phyloP scores from a whole-genome alignment of 148 eudicot species.

The Nyssa sinensis region DNA sequence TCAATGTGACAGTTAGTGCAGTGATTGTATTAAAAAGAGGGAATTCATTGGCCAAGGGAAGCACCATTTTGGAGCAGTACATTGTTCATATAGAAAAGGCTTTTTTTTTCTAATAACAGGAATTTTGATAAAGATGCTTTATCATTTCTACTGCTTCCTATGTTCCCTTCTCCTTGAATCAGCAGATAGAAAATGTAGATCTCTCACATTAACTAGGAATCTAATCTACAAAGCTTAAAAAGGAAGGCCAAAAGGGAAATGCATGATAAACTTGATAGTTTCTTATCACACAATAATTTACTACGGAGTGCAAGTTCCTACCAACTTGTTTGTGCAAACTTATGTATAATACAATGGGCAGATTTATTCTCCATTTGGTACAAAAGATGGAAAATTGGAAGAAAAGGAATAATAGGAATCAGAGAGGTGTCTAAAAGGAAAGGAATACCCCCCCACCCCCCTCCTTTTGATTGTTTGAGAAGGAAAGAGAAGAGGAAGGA shows the following conservation, averaged over 20 bases:
- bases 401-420: too few relatives aligned
- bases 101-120: background rate
- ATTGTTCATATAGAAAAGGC: background rate
- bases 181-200: background rate
- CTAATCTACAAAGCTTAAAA: background rate
- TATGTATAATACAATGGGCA: background rate
- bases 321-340: background rate
- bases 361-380: too few relatives aligned
- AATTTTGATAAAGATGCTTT: background rate
- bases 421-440: background rate
- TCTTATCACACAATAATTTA: background rate
- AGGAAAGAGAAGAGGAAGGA: too few relatives aligned
- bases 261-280: background rate
- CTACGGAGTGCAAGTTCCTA: background rate
- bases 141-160: background rate
- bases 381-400: too few relatives aligned
- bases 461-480: too few relatives aligned
- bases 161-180: background rate
- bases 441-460: too few relatives aligned
- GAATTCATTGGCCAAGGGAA: slow-evolving; percentile 1
- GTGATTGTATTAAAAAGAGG: background rate
- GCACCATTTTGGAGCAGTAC: background rate
- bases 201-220: background rate
- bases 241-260: background rate
- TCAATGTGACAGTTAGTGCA: background rate